Base-by-base conservation (phyloP, 2,329 filamentous ascomycete species). In the Colletotrichum theobromicola region DNA sequence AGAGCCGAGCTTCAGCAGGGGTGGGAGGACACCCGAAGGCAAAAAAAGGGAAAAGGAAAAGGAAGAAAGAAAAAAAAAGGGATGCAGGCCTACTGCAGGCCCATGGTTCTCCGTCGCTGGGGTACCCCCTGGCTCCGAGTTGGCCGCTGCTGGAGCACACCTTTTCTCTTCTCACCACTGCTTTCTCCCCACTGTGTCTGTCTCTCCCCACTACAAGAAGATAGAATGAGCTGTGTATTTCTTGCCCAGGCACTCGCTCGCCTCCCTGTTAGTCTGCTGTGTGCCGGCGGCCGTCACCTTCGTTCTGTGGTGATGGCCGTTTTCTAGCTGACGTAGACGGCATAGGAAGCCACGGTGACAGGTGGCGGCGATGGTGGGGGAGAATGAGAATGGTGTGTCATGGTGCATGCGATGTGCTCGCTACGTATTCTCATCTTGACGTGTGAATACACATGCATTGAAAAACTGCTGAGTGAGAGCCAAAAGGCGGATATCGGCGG, bases 71-170 rank as follows among this genome's bases (percentile, higher is more conserved):
- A 53, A 73, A 69, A 73, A 26, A 62, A 42, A 70, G 71, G 60
- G 57, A 68, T 72, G 64, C 64, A 62, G 64, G 64, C 55, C 70
- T 57, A 72, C 62, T 72, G 69, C 55, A 72, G 63, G 69, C 71
- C 66, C 66, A 60, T 37, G 34, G 37, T 46, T 46, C 16, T 30
- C 28, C 30, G 57, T 37, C 58, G 34, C 46, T 24, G 35, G 66
- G 71, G 50, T 32, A 21, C 46, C 50, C 66, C 34, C 65, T 63
- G 57, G 70, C 64, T 70, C 50, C 66, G 24, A 58, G 35, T 34
- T 32, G 60, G 35, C 67, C 50, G 66, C 67, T 65, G 53, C 71
- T 73, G 71, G 53, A 66, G 60, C 71, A 70, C 71, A 70, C 71
- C 37, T 67, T 34, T 35, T 28, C 15, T 35, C 21, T 21, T 50